Percentiles rank a stretch among this genome's conserved stretches.
These are phyloP conservation scores for Entrophospora sp. DNA, from an alignment of 192 early-diverging fungal genomes.

Conservation along the genomic window DNA sequence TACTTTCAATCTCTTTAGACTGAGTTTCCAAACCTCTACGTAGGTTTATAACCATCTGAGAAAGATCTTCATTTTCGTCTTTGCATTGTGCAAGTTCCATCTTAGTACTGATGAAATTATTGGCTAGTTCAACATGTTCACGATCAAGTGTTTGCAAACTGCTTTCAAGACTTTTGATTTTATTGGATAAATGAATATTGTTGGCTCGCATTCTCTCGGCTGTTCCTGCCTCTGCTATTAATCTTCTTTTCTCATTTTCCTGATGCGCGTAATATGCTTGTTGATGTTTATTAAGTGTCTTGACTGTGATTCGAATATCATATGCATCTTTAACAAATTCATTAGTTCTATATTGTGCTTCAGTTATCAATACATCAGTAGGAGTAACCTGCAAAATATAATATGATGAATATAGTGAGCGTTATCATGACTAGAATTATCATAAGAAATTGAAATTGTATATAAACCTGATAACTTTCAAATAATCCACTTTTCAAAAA, in stretches of 20 bases:
- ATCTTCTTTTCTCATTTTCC: conserved; percentile 51
- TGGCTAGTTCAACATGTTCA: conserved; percentile 67
- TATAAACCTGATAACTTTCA: conserved; percentile 69
- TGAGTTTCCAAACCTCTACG: conserved; percentile 44
- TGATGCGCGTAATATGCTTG: conserved; percentile 44
- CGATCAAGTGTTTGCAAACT: conserved; percentile 58
- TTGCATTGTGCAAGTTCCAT: conserved; percentile 46
- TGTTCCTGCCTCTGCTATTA: conserved; percentile 62
- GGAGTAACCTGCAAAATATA: neutral
- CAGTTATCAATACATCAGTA: conserved; percentile 2
- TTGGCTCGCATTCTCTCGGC: conserved; percentile 54
- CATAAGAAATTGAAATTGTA: conserved; percentile 36
- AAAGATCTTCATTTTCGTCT: conserved; percentile 46
- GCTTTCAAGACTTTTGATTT: conserved; percentile 53
- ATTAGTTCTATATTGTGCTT: conserved; percentile 49
- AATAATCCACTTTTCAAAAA: conserved; percentile 87
- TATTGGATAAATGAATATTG: conserved; percentile 54
- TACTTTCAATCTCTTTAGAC: conserved; percentile 51
- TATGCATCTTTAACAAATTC: conserved; percentile 78
- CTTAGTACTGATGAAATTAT: conserved; percentile 52
- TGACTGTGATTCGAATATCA: conserved; percentile 60
- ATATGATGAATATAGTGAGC: conserved; percentile 24
- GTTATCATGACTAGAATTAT: conserved; percentile 51
- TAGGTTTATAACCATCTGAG: conserved; percentile 49
- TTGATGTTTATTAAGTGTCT: conserved; percentile 61